A percentile compares a stretch with the other conserved stretches of the same genome.
These are phyloP conservation scores for Thalassia testudinum DNA, from an alignment of 116 monocot species.

Conservation along the genomic window DNA sequence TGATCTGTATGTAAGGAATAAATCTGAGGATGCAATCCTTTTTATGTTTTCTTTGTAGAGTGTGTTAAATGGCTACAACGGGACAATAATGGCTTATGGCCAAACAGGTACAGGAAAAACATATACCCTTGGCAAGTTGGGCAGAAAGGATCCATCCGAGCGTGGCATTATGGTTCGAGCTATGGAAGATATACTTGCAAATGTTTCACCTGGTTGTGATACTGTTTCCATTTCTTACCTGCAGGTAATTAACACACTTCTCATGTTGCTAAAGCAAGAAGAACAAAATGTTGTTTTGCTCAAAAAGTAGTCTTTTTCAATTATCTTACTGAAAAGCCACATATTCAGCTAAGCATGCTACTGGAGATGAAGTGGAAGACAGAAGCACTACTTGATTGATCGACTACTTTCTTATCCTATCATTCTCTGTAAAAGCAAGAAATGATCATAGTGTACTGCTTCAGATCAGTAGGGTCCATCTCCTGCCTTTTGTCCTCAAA, in stretches of 20 bases:
- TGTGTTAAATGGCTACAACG: conserved; percentile 75
- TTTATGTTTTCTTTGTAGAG: conserved; percentile 29
- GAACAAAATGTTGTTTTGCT: not conserved
- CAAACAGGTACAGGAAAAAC: conserved; percentile 27
- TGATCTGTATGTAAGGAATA: too few species aligned
- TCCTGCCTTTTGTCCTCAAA: too few species aligned
- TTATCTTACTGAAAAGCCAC: not conserved
- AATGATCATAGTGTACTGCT: too few species aligned
- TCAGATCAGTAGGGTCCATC: too few species aligned
- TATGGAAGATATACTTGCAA: conserved; percentile 57
- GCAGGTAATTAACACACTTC: conserved; percentile 23
- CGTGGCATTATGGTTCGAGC: conserved; percentile 76
- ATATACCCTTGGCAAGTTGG: conserved; percentile 41
- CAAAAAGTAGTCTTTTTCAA: not conserved
- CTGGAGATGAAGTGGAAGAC: too few species aligned
- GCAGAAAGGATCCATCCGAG: conserved; percentile 48
- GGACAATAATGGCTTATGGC: conserved; percentile 82
- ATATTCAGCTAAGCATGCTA: not conserved
- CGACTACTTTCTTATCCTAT: too few species aligned
- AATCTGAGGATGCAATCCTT: too few species aligned
- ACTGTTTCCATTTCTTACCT: conserved; percentile 49
- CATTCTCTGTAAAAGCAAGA: too few species aligned
- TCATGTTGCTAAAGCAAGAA: not conserved
- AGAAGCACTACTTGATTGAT: conserved; percentile 4
- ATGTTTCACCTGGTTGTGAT: conserved; percentile 19